Evolutionary conservation across 352 stramenopile genomes (phyloP).

Genomic region (Globisporangium canariense): DNA sequence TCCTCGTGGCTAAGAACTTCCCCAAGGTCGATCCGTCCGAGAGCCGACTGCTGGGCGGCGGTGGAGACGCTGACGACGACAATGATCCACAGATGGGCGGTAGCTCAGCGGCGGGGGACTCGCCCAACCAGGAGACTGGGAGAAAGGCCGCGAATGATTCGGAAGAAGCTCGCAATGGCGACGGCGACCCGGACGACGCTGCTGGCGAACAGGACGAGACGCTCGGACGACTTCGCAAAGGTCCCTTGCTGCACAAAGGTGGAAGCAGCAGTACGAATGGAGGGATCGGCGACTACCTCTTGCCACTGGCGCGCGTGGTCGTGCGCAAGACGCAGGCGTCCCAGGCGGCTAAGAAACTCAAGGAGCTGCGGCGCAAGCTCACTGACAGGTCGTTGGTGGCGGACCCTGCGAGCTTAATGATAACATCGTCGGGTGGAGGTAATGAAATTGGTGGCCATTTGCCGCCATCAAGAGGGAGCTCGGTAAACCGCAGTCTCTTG

Average conservation of each 20-base stretch:
- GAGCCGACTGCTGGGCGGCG: conserved; percentile 22
- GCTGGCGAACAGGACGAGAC: conserved; percentile 12
- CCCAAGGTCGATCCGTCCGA: conserved; percentile 38
- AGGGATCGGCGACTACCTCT: conserved; percentile 23
- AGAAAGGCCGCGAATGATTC: conserved; percentile 1
- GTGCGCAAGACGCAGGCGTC: conserved; percentile 38
- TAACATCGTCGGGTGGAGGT: not conserved
- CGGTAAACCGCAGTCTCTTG: not conserved
- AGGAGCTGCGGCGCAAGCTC: conserved; percentile 26
- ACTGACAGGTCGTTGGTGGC: not conserved
- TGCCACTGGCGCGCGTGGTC: conserved; percentile 41
- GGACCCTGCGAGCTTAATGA: not conserved
- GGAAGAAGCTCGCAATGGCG: not conserved
- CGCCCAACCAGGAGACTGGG: conserved; percentile 2
- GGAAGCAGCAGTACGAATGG: conserved; percentile 6
- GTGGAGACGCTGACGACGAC: conserved; percentile 4
- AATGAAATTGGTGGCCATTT: not conserved
- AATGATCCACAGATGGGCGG: conserved; percentile 2
- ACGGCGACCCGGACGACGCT: conserved; percentile 6
- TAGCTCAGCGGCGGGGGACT: not conserved
- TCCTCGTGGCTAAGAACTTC: conserved; percentile 18
- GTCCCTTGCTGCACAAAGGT: conserved; percentile 11
- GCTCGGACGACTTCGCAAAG: conserved; percentile 21
- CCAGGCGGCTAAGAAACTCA: conserved; percentile 46
- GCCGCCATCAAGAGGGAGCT: not conserved